These are phyloP conservation scores for Dillenia suffruticosa DNA, from an alignment of 164 flowering plant genomes.

Conservation along the genomic window DNA sequence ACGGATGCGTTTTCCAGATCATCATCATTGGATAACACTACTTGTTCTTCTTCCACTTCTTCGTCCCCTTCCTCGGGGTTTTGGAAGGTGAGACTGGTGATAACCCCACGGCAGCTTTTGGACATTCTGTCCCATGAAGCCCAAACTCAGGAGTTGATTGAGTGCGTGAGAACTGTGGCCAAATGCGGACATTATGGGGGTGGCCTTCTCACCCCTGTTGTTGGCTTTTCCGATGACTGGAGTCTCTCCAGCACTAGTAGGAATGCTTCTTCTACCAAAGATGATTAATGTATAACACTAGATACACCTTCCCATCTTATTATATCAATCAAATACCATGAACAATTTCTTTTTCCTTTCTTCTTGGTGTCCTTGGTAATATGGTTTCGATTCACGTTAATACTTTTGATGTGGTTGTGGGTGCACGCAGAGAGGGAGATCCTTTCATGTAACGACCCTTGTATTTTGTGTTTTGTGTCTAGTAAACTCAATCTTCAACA, in stretches of 20 bases:
- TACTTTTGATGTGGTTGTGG: too few relatives aligned
- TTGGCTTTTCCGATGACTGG: constrained; percentile 64
- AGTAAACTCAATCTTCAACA: too few relatives aligned
- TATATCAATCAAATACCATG: too few relatives aligned
- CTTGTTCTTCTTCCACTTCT: too few relatives aligned
- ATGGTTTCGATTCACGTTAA: too few relatives aligned
- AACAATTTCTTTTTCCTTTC: too few relatives aligned
- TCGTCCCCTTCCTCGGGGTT: constrained; percentile 23
- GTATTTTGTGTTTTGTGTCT: too few relatives aligned
- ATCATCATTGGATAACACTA: background rate
- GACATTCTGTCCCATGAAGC: constrained; percentile 68
- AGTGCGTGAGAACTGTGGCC: constrained; percentile 78
- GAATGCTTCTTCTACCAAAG: constrained; percentile 41
- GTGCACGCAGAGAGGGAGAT: too few relatives aligned
- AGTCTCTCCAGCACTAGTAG: constrained; percentile 56
- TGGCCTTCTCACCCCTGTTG: constrained; percentile 16
- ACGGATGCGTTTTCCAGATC: constrained; percentile 33
- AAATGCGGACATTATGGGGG: constrained; percentile 45
- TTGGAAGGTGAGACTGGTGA: constrained; percentile 95
- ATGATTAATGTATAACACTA: background rate
- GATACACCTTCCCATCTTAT: too few relatives aligned
- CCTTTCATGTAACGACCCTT: too few relatives aligned
- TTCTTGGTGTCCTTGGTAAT: too few relatives aligned
- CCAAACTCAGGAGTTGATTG: constrained; percentile 63
- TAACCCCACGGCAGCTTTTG: constrained; percentile 58